Conservation (phyloP, 805 yeast genomes). For the Lipomyces sp. region DNA sequence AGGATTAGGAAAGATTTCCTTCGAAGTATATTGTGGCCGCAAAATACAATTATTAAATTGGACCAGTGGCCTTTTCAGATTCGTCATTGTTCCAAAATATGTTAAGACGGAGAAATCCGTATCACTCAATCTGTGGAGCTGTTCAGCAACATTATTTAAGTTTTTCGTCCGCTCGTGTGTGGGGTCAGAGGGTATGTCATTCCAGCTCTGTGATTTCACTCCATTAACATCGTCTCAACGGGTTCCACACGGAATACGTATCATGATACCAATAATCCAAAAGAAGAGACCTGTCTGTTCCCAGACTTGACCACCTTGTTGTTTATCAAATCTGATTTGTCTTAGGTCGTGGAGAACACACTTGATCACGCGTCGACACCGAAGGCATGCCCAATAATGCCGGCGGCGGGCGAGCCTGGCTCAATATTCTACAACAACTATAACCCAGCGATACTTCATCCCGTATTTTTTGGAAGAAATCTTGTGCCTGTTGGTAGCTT, state of each 20-base stretch:
- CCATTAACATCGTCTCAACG: background rate
- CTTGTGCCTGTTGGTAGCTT: conserved; percentile 1
- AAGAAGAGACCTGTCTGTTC: conserved; percentile 16
- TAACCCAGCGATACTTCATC: conserved; percentile 30
- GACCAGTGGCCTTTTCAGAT: conserved; percentile 26
- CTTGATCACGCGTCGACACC: background rate
- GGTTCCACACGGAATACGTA: background rate
- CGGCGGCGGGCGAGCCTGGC: background rate
- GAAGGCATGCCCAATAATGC: background rate
- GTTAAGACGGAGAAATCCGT: background rate
- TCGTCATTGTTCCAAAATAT: conserved; percentile 13
- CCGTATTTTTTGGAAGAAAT: conserved; percentile 32
- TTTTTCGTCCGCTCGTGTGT: background rate
- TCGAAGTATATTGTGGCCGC: conserved; percentile 28
- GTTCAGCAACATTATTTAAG: background rate
- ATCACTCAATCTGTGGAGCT: background rate
- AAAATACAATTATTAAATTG: conserved; percentile 31
- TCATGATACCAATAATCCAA: conserved; percentile 19
- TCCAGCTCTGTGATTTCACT: background rate
- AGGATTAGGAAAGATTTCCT: conserved; percentile 49
- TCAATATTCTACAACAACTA: background rate
- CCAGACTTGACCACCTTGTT: background rate
- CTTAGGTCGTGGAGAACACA: background rate
- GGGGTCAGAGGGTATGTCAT: background rate
- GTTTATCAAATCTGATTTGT: background rate